phyloP scores from a whole-genome alignment of 441 rosid species.

The Gossypium aridum region DNA sequence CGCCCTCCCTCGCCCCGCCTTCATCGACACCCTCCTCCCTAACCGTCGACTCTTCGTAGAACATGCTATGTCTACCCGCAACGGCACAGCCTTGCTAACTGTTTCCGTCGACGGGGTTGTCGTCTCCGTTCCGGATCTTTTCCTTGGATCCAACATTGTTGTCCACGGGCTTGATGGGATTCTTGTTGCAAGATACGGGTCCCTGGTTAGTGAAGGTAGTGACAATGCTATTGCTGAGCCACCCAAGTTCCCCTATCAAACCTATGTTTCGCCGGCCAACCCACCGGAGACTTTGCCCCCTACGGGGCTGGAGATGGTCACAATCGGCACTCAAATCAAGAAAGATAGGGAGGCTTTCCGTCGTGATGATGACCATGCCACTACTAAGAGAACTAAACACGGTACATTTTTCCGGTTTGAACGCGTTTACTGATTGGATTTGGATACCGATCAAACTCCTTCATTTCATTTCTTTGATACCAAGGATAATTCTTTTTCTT shows the following conservation, averaged over 20 bases:
- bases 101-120: constrained; percentile 23
- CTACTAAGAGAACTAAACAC: neutral
- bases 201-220: neutral
- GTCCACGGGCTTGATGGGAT: constrained; percentile 36
- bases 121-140: constrained; percentile 28
- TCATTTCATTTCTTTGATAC: neutral
- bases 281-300: neutral
- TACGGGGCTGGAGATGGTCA: neutral
- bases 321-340: neutral
- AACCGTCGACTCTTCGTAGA: constrained; percentile 12
- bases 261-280: constrained; percentile 5
- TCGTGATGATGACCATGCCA: neutral
- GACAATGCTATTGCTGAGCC: neutral
- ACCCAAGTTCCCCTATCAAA: neutral
- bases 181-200: constrained; percentile 17
- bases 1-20: constrained; percentile 4
- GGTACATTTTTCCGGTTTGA: constrained; percentile 10
- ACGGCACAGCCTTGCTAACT: constrained; percentile 11
- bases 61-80: constrained; percentile 1
- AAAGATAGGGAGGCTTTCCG: neutral
- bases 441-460: constrained; percentile 7
- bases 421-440: neutral
- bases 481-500: neutral
- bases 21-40: constrained; percentile 27
- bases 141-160: constrained; percentile 24